A percentile compares a stretch with the other conserved stretches of the same genome.
Conservation (phyloP, 202 grass and related monocot genomes). For the Carex sylvatica region DNA sequence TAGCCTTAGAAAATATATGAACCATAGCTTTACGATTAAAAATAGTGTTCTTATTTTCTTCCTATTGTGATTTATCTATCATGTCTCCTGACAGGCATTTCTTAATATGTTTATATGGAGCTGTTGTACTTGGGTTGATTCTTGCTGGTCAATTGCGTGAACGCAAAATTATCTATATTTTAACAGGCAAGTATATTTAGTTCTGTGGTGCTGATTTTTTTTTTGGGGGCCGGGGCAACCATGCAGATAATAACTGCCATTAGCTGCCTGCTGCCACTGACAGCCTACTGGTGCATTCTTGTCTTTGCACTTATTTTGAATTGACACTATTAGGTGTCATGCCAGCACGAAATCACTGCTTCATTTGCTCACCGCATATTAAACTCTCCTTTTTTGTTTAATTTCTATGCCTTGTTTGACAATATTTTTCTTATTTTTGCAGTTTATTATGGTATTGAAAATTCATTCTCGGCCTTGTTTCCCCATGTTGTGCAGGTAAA, state of each 20-base stretch:
- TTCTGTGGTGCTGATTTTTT: neutral
- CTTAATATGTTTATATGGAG: conserved; percentile 79
- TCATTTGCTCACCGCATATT: neutral
- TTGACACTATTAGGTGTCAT: neutral
- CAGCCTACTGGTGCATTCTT: neutral
- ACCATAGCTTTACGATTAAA: neutral
- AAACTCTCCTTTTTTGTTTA: neutral
- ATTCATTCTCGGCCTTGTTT: conserved; percentile 76
- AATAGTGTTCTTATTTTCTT: neutral
- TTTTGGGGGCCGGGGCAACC: neutral
- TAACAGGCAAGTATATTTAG: conserved; percentile 57
- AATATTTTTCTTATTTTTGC: conserved; percentile 20
- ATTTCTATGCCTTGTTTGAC: conserved; percentile 25
- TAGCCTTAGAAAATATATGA: neutral
- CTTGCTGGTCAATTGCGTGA: conserved; percentile 86
- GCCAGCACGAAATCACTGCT: neutral
- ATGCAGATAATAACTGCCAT: neutral
- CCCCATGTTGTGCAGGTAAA: conserved; percentile 85
- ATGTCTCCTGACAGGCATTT: conserved; percentile 68
- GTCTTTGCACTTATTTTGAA: neutral
- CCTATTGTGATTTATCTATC: neutral
- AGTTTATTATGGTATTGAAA: conserved; percentile 92
- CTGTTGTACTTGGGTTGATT: conserved; percentile 57
- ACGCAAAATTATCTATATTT: conserved; percentile 72
- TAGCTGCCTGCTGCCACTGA: neutral